Percentiles rank a stretch among this genome's conserved stretches.
phyloP scores from a whole-genome alignment of 2,329 filamentous ascomycete species.

The Alternaria brassicae region DNA sequence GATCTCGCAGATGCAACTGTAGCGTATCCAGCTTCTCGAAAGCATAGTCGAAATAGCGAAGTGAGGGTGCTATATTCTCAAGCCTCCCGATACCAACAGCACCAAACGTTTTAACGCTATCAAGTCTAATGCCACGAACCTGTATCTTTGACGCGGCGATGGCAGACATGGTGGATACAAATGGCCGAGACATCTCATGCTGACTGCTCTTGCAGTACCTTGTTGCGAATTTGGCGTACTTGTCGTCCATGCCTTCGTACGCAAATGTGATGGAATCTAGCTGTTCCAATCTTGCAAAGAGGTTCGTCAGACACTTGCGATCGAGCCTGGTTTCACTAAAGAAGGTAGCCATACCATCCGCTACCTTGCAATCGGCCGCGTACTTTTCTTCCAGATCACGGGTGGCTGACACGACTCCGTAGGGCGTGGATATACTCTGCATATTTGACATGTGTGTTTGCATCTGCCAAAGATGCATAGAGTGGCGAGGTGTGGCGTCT shows the following conservation, averaged over 20 bases:
- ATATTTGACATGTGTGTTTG: slow-evolving; percentile 17
- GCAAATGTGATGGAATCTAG: slow-evolving; percentile 16
- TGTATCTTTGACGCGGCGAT: slow-evolving; percentile 22
- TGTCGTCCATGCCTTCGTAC: slow-evolving; percentile 24
- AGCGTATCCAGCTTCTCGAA: slow-evolving; percentile 27
- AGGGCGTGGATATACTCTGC: slow-evolving; percentile 1
- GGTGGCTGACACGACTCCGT: not conserved
- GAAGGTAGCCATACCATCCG: slow-evolving; percentile 21
- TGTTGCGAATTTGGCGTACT: slow-evolving; percentile 21
- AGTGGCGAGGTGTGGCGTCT: slow-evolving; percentile 37
- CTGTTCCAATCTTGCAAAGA: slow-evolving; percentile 22
- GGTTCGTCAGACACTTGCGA: slow-evolving; percentile 22
- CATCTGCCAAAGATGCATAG: slow-evolving; percentile 33
- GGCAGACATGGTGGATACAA: slow-evolving; percentile 33
- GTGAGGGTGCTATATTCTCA: slow-evolving; percentile 25
- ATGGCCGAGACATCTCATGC: slow-evolving; percentile 40
- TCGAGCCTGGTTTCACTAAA: slow-evolving; percentile 41
- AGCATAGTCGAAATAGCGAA: slow-evolving; percentile 17
- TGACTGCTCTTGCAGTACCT: slow-evolving; percentile 33
- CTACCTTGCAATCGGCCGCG: slow-evolving; percentile 5
- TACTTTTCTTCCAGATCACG: slow-evolving; percentile 10
- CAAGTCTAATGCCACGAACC: slow-evolving; percentile 15
- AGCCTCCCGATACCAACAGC: slow-evolving; percentile 32
- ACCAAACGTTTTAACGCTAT: slow-evolving; percentile 12
- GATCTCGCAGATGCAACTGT: slow-evolving; percentile 38